Evolutionary conservation across 148 eudicot genomes (phyloP).

Genomic region (Agrostemma githago): DNA sequence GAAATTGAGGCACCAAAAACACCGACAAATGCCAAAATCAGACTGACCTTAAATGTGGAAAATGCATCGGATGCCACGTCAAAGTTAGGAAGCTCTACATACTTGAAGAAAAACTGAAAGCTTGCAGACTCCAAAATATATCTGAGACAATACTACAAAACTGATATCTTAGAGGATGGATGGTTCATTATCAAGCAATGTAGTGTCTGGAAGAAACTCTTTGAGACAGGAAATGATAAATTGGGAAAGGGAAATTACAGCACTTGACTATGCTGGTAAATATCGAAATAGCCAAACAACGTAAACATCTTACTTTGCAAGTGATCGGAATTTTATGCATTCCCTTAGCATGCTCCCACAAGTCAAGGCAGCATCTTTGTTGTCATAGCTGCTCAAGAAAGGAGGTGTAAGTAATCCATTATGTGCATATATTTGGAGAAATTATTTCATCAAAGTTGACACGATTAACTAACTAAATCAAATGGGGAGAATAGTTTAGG

Average conservation of each 20-base stretch:
- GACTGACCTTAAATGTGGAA: constrained; percentile 77
- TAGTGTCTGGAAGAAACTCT: not conserved
- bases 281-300: no score
- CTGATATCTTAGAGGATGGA: constrained; percentile 22
- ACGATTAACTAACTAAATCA: no score
- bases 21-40: constrained; percentile 6
- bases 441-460: no score
- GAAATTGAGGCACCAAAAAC: not conserved
- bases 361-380: constrained; percentile 91
- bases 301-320: constrained; percentile 64
- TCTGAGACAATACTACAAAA: constrained; percentile 48
- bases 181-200: not conserved
- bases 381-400: constrained; percentile 75
- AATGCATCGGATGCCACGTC: constrained; percentile 94
- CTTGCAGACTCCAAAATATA: constrained; percentile 88
- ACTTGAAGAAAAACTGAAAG: constrained; percentile 90
- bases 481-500: no score
- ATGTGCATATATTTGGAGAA: no score
- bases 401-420: not conserved
- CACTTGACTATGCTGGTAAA: no score
- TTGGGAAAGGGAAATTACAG: not conserved
- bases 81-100: constrained; percentile 75
- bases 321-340: constrained; percentile 75
- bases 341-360: constrained; percentile 95
- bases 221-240: not conserved